Evolutionary conservation across 306 rosid genomes (phyloP), one percentile per base, ranked within the genome.

Genomic region (Vicia villosa): DNA sequence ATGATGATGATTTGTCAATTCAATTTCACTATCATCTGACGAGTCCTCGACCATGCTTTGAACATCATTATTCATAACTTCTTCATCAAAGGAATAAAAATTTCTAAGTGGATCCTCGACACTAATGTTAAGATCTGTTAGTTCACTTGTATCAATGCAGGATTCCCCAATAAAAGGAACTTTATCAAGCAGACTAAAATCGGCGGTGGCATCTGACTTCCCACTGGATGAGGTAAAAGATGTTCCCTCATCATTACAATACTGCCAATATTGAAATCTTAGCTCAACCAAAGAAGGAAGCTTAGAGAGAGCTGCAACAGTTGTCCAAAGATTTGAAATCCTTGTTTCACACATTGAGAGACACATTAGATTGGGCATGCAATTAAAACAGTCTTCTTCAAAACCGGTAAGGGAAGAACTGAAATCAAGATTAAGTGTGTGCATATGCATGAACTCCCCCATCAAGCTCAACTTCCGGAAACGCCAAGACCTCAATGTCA

Each of bases 251-350:
- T 83, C 92, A 63, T 82, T 81, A 78, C 89, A 78, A 77, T 82
- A 74, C 76, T 66, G 79, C 87, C 87, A 86, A 72, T 80, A 79
- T 74, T 91, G 97, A 83, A 91, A 91, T 62, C 88, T 87, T 74
- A 91, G 87, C 68, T 91, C 87, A 60, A 83, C 79, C 81, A 91
- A 83, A 76, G 89, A 81, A 57, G 92, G 92, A 68, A 91, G 90
- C 83, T 83, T 91, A 37, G 89, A 86, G 68, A 91, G 85, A 37
- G 91, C 89, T 12, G 92, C 90, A 59, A 77, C 74, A 45, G 97
- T 88, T 74, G 95, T 86, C 96, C 92, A 91, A 66, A 91, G 97
- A 83, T 91, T 91, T 77, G 88, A 70, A 79, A 91, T 83, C 71
- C 86, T 80, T 34, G 97, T 91, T 68, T 83, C 92, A 40, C 97